Percentiles rank a stretch among this genome's conserved stretches.
Evolutionary conservation across 2,329 filamentous ascomycete species (phyloP).

Genomic region (Elsinoe fawcettii): DNA sequence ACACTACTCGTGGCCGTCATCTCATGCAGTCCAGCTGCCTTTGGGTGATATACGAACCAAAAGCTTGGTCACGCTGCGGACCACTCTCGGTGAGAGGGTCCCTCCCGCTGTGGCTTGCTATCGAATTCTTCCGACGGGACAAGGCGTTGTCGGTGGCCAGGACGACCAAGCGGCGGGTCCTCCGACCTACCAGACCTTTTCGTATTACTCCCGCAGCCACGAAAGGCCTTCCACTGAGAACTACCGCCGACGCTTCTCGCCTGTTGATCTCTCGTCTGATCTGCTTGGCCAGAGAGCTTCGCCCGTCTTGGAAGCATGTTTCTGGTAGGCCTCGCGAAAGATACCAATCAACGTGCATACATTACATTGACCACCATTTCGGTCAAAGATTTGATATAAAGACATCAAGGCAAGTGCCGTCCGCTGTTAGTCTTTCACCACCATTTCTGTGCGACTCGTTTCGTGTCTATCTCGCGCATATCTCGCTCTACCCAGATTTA

Average conservation of each 20-base stretch:
- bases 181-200: neutral
- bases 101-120: constrained; percentile 2
- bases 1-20: constrained; percentile 1
- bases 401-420: constrained; percentile 7
- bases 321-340: constrained; percentile 1
- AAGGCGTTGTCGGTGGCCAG: neutral
- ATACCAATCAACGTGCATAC: neutral
- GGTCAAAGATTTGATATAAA: constrained; percentile 4
- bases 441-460: neutral
- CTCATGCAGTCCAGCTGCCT: neutral
- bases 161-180: neutral
- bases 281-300: constrained; percentile 7
- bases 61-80: neutral
- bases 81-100: neutral
- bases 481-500: constrained; percentile 1
- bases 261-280: constrained; percentile 1
- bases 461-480: neutral
- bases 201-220: neutral
- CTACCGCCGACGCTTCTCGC: neutral
- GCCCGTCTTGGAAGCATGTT: neutral
- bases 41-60: neutral
- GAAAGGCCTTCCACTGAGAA: neutral
- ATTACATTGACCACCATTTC: neutral
- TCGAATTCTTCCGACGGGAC: neutral
- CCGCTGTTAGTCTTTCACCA: too few relatives aligned